Base-by-base conservation (phyloP, 345 rosid genomes). In the Gossypium ekmanianum region DNA sequence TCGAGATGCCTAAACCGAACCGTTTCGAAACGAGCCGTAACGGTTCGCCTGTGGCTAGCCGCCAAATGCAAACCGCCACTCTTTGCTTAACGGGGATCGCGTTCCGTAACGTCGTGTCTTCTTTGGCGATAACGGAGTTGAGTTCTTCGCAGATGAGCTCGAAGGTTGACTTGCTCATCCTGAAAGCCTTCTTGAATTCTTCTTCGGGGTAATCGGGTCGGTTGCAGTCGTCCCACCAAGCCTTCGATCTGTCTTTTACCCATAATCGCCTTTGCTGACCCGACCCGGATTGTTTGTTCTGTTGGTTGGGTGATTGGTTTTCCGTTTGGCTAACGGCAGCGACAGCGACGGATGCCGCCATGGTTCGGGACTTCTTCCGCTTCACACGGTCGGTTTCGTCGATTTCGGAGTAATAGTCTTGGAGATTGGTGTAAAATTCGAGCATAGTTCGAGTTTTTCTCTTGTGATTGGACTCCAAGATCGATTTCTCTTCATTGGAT, bases 311-410 rank as follows among this genome's bases (percentile, higher is more conserved):
- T 17, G 73, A 52, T 27, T 51, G 73, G 45, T 51, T 69, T 29
- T 69, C 73, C 59, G 57, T 10, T 27, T 69, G 61, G 45, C 34
- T 16, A 13, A 69, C 61, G 20, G 59, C 55, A 9, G 76, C 82
- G 0, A 71, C 58, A 2, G 68, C 84, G 48, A 81, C 85, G 1
- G 83, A 82, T 0, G 78, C 80, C 0, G 87, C 87, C 16, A 80
- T 24, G 56, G 81, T 81, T n/a, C 92, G 88, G n/a, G 93, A 84
- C 26, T 83, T 86, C 79, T 85, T 89, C 7, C 90, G 83, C 62
- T 80, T 84, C 13, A 72, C 29, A 0, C 84, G 76, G 6, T 78
- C 89, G 22, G 75, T 73, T 77, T 87, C 88, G 7, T 87, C 87
- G 26, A 71, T 74, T 24, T 87, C 92, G 34, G 87, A 51, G 75